Evolutionary conservation across 768 basidiomycete genomes (phyloP).

Genomic region (Crucibulum laeve): DNA sequence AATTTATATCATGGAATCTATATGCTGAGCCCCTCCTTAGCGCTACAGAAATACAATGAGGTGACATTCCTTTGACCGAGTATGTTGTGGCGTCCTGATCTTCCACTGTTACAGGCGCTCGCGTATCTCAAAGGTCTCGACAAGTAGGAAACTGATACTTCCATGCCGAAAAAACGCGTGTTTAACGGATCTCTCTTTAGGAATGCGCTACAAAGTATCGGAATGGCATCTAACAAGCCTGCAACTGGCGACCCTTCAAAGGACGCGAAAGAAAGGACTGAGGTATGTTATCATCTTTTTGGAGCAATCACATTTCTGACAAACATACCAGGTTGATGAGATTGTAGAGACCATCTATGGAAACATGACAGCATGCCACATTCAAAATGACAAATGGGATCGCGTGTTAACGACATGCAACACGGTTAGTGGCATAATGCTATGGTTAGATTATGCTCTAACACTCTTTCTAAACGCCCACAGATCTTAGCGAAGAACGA

Average conservation of each 20-base stretch:
- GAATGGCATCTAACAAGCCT: conserved; percentile 28
- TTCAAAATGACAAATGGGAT: conserved; percentile 78
- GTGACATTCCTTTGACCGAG: no score
- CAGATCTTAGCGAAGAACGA: conserved; percentile 75
- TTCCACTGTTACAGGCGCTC: no score
- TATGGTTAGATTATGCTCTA: background rate
- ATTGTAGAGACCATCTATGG: conserved; percentile 80
- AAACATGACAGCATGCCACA: conserved; percentile 81
- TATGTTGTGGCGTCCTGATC: no score
- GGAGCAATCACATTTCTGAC: background rate
- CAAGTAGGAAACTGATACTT: no score
- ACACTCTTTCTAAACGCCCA: background rate
- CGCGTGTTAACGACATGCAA: conserved; percentile 79
- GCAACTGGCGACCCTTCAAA: conserved; percentile 22
- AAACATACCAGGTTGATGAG: conserved; percentile 53
- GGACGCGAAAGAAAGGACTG: conserved; percentile 56
- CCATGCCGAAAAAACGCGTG: conserved; percentile 11
- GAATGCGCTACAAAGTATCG: conserved; percentile 52
- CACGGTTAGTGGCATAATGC: conserved; percentile 36
- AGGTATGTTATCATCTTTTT: conserved; percentile 40
- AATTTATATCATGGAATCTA: no score
- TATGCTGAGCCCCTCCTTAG: no score
- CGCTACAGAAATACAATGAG: no score
- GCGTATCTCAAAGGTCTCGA: no score
- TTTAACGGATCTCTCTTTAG: no score